Base-by-base conservation (phyloP, 2,329 filamentous ascomycete species). In the Sporothrix globosa region DNA sequence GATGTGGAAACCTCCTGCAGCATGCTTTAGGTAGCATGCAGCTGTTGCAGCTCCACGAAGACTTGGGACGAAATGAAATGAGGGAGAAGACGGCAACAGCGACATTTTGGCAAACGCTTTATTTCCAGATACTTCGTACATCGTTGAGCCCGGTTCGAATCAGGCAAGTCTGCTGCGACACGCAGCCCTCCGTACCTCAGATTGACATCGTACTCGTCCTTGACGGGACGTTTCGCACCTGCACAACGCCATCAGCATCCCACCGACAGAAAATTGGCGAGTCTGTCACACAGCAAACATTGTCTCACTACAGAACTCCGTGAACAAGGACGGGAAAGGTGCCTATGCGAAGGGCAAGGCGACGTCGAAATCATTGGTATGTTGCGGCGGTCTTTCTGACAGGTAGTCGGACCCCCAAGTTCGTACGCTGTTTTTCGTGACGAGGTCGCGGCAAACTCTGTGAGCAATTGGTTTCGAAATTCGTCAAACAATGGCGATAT, bases 41-140 rank as follows among this genome's bases (percentile, higher is more conserved):
- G 58, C n/a, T n/a, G 19, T 34, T 27, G 39, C 58, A 46, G 34
- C 39, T 63, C 58, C n/a, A 61, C 58, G 58, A n/a, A 46, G n/a
- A 27, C 9, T 61, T 39, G n/a, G 27, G 58, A 63, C 14, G 39
- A 46, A 27, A 44, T 17, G 39, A 44, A 44, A 2, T 0, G 41
- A 44, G 41, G 11, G 41, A 13, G 41, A 17, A 3, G 14, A 13
- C 41, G 14, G 11, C 41, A 17, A 1, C 10, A 4, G 41, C 41
- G 34, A 34, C 4, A 34, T 9, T 7, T 34, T 34, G 34, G 5
- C 34, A 6, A 1, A 34, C 34, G 34, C 5, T 34, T 34, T 34
- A 6, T 34, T 6, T 34, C 34, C 34, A 34, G 9, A 7, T 6
- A 1, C 34, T 4, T 6, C 7, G 34, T 58, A 58, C 27, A 34